Evolutionary conservation across 1,284 basidiomycete species (phyloP).

Genomic region (Papiliotrema terrestris): DNA sequence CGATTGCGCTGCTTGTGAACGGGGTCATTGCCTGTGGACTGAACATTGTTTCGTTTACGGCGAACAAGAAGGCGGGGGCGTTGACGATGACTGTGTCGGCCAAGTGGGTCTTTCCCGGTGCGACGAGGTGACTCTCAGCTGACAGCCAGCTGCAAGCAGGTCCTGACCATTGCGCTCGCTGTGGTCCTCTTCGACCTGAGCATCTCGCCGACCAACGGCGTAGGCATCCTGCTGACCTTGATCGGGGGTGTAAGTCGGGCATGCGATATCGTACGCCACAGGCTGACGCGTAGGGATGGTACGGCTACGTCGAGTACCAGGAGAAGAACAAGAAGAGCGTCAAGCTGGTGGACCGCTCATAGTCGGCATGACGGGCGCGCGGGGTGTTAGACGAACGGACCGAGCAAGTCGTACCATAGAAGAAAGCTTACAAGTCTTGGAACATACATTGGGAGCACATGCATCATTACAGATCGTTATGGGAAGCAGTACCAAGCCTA

Average conservation of each 20-base stretch:
- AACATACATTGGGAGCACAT: no score
- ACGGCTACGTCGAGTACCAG: slow-evolving; percentile 67
- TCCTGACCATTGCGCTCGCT: slow-evolving; percentile 81
- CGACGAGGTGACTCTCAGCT: neutral
- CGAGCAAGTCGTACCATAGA: no score
- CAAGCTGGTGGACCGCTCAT: slow-evolving; percentile 16
- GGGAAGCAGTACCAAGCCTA: no score
- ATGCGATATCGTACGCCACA: neutral
- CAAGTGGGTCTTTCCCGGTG: slow-evolving; percentile 29
- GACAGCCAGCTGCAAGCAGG: slow-evolving; percentile 68
- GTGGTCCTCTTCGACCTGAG: slow-evolving; percentile 76
- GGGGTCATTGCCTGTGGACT: slow-evolving; percentile 82
- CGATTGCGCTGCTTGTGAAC: slow-evolving; percentile 65
- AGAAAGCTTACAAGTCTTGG: no score
- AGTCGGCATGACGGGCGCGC: neutral
- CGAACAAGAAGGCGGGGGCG: slow-evolving; percentile 79
- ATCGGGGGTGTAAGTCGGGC: slow-evolving; percentile 62
- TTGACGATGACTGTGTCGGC: slow-evolving; percentile 49
- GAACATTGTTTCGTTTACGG: slow-evolving; percentile 87
- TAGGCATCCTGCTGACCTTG: slow-evolving; percentile 78
- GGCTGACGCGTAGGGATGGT: slow-evolving; percentile 53
- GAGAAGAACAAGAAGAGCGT: slow-evolving; percentile 53
- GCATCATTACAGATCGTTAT: no score
- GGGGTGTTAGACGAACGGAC: neutral
- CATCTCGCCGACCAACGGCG: slow-evolving; percentile 70